Percentiles rank a stretch among this genome's conserved stretches.
These are phyloP conservation scores for Hypsizygus marmoreus DNA, from an alignment of 768 basidiomycete genomes.

Conservation along the genomic window DNA sequence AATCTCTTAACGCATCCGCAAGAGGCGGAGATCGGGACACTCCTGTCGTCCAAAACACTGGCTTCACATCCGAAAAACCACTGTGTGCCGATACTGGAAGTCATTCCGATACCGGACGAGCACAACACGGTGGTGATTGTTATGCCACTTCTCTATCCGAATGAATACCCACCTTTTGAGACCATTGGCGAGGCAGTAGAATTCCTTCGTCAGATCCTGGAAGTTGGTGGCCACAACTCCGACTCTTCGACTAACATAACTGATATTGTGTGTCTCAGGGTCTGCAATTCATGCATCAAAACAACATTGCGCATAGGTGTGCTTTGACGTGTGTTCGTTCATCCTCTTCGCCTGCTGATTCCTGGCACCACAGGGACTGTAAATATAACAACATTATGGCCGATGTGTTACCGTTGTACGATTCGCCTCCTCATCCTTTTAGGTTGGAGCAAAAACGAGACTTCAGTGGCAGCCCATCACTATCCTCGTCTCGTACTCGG, in stretches of 20 bases:
- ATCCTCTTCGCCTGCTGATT: too few relatives aligned
- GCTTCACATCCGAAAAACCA: constrained; percentile 26
- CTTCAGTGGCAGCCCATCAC: constrained; percentile 5
- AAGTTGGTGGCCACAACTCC: not conserved
- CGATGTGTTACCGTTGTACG: constrained; percentile 22
- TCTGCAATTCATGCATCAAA: constrained; percentile 30
- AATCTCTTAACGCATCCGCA: constrained; percentile 11
- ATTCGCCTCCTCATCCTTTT: constrained; percentile 20
- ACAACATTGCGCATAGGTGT: constrained; percentile 29
- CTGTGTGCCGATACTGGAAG: constrained; percentile 28
- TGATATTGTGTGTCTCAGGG: constrained; percentile 22
- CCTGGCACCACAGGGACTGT: not conserved
- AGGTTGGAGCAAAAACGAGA: constrained; percentile 13
- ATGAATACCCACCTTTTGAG: constrained; percentile 19
- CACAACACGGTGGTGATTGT: constrained; percentile 16
- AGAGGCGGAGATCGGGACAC: constrained; percentile 28
- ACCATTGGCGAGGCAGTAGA: constrained; percentile 26
- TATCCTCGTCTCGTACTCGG: constrained; percentile 16
- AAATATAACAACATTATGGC: constrained; percentile 32
- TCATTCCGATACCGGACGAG: constrained; percentile 17
- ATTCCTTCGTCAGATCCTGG: too few relatives aligned
- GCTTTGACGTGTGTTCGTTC: too few relatives aligned
- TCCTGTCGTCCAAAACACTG: constrained; percentile 17
- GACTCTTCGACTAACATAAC: not conserved
- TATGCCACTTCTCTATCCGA: constrained; percentile 25